A percentile compares a stretch with the other conserved stretches of the same genome.
Evolutionary conservation across 352 stramenopile species (phyloP).

Genomic region (Phytopythium litorale): DNA sequence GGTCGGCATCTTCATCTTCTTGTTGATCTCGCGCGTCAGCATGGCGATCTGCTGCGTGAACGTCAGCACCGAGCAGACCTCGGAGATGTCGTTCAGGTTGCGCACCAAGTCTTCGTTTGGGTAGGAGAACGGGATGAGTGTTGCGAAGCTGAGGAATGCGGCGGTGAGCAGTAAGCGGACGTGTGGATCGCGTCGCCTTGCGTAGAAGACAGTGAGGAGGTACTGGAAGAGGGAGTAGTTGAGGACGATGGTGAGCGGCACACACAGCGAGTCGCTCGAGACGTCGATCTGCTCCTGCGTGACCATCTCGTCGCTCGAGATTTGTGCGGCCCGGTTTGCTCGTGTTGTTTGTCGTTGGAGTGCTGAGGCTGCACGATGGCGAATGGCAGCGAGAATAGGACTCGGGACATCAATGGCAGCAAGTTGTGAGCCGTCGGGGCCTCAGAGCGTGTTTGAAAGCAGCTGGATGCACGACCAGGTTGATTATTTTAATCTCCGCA

Average conservation of each 20-base stretch:
- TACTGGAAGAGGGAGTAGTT: too few species aligned
- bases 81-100: slow-evolving; percentile 12
- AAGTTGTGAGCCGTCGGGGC: too few species aligned
- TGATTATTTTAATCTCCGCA: too few species aligned
- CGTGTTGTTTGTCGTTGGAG: too few species aligned
- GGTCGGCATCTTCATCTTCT: slow-evolving; percentile 9
- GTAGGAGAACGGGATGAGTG: slow-evolving; percentile 11
- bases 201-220: slow-evolving; percentile 9
- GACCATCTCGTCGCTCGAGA: not conserved
- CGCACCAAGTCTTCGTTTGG: slow-evolving; percentile 7
- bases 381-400: too few species aligned
- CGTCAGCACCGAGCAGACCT: slow-evolving; percentile 11
- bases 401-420: too few species aligned
- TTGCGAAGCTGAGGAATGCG: slow-evolving; percentile 20
- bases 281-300: not conserved
- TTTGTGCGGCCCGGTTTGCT: too few species aligned
- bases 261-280: too few species aligned
- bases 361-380: too few species aligned
- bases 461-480: too few species aligned
- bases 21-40: slow-evolving; percentile 3
- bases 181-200: not conserved
- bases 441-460: too few species aligned
- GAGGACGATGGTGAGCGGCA: too few species aligned
- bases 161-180: slow-evolving; percentile 11
- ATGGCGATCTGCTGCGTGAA: slow-evolving; percentile 3